Conservation (phyloP, 2,329 filamentous ascomycete species). For the Dothidotthia symphoricarpi region DNA sequence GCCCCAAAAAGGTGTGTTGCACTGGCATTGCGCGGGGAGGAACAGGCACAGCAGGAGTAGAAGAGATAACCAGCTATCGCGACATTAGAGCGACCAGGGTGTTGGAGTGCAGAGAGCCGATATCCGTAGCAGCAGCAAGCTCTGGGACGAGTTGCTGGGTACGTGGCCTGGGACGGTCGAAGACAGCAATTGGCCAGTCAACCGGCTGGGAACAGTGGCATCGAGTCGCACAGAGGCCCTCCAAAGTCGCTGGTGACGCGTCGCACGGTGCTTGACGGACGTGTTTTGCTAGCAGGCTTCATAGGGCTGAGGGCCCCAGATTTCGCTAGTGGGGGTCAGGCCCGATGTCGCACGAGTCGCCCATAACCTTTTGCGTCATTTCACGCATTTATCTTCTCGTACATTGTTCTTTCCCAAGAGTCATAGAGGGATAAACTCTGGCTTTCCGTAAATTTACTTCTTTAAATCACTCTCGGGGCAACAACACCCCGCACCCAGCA, state of each 20-base stretch:
- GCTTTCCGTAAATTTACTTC: background rate
- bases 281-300: slow-evolving; percentile 5
- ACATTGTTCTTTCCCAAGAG: slow-evolving; percentile 2
- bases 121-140: slow-evolving; percentile 14
- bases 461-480: slow-evolving; percentile 1
- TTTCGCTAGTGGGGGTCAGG: slow-evolving; percentile 18
- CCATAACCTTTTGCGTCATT: slow-evolving; percentile 22
- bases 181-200: no score
- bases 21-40: slow-evolving; percentile 29
- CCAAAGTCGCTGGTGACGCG: slow-evolving; percentile 16
- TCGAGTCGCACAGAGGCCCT: no score
- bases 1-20: slow-evolving; percentile 35
- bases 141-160: background rate
- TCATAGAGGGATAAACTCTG: slow-evolving; percentile 6
- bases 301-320: slow-evolving; percentile 17
- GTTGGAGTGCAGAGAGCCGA: slow-evolving; percentile 4
- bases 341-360: slow-evolving; percentile 37
- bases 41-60: background rate
- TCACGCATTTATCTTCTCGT: slow-evolving; percentile 6
- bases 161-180: no score
- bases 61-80: slow-evolving; percentile 3
- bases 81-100: background rate
- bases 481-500: slow-evolving; percentile 3
- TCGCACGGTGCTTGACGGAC: slow-evolving; percentile 6
- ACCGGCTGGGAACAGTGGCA: no score